phyloP scores from a whole-genome alignment of 768 basidiomycete genomes.

The Mrakia frigida region DNA sequence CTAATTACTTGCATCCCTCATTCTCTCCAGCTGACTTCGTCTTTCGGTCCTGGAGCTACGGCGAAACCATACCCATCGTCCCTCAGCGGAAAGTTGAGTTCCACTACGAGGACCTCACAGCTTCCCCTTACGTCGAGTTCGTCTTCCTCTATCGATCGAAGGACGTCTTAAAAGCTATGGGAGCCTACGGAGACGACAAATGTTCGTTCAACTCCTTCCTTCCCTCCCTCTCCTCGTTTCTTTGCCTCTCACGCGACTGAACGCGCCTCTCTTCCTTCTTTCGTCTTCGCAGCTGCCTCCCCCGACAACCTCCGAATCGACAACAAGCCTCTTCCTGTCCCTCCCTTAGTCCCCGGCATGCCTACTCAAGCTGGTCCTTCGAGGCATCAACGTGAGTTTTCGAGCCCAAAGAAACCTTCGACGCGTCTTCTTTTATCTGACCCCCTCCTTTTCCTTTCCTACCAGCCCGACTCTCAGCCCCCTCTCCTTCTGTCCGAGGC shows the following conservation, averaged over 20 bases:
- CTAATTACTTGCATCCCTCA: background rate
- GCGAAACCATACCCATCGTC: background rate
- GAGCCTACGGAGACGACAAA: background rate
- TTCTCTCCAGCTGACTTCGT: background rate
- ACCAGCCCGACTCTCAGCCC: conserved; percentile 12
- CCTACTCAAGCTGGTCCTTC: too few species aligned
- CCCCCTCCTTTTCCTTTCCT: conserved; percentile 26
- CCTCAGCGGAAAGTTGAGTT: background rate
- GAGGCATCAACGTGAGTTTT: too few species aligned
- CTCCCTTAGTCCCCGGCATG: too few species aligned
- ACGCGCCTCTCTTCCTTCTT: too few species aligned
- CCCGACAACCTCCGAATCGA: too few species aligned
- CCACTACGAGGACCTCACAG: background rate
- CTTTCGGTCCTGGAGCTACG: background rate
- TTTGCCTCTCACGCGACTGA: too few species aligned
- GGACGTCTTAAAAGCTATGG: background rate
- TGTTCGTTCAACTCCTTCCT: background rate
- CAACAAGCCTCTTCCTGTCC: too few species aligned
- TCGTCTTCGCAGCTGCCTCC: too few species aligned
- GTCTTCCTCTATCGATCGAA: background rate
- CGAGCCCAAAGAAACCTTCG: too few species aligned
- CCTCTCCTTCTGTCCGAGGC: too few species aligned
- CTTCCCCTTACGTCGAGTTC: conserved; percentile 2
- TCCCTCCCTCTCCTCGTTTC: too few species aligned
- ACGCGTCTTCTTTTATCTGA: too few species aligned